Evolutionary conservation across 805 yeast genomes (phyloP), one percentile per base, ranked within the genome.

Genomic region (Hanseniaspora thailandica): DNA sequence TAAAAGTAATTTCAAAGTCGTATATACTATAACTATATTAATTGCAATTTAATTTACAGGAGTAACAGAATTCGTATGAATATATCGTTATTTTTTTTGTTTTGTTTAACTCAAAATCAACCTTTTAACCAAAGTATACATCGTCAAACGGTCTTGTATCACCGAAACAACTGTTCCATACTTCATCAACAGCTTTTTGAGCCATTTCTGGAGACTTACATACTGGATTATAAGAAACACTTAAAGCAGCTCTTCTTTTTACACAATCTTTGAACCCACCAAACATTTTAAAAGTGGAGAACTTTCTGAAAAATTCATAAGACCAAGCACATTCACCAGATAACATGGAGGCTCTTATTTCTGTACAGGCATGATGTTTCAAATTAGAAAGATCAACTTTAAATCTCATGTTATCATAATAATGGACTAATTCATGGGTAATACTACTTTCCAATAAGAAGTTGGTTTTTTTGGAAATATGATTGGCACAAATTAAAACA

Each of bases 131-230:
- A 49, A 49, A 49, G 65, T 86, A 93, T 34, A 93, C 89, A 62
- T 86, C 82, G 61, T 93, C 97, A 67, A 87, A 93, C 1, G 98
- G 98, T 62, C 98, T 73, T 1, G 97, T 90, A 63, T 93, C 98
- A 61, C 81, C 82, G 65, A 88, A 93, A 65, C 98, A 93, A 45
- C 90, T 82, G 57, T 82, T 83, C 83, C 95, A 93, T 5, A 93
- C 97, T 59, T 84, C 83, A 57, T 84, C 80, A 3, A 93, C 96
- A 5, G 80, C 84, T 56, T 75, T 73, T 55, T 77, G 80, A 0
- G 98, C 98, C 57, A 83, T 83, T 44, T 80, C 82, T 55, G 75
- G 73, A 59, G 74, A 76, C 57, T 77, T 73, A 65, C 98, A 93
- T 47, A 74, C 76, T 2, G 97, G 97, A 66, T 93, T 90, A 0